Evolutionary conservation across 768 basidiomycete genomes (phyloP).

Genomic region (Phylloporus arenicola): DNA sequence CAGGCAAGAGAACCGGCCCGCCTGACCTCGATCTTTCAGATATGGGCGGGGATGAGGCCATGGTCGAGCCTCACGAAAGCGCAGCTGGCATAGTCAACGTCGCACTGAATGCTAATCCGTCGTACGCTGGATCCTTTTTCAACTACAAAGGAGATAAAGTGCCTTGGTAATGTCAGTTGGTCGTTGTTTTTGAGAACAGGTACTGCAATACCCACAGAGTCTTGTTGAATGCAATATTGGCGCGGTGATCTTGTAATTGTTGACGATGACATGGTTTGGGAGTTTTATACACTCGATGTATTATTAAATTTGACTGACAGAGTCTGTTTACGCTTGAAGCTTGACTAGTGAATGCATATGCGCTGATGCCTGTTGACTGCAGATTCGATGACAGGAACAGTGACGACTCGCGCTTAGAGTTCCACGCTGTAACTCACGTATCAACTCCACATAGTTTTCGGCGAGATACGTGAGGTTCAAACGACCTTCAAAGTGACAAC

Average conservation of each 20-base stretch:
- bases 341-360: not conserved
- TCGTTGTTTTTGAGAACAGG: not conserved
- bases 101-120: conserved; percentile 17
- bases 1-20: not conserved
- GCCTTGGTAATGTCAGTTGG: conserved; percentile 25
- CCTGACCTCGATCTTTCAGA: conserved; percentile 15
- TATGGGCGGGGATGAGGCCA: conserved; percentile 31
- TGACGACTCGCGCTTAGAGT: too few species aligned
- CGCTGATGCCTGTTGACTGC: not conserved
- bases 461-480: too few species aligned
- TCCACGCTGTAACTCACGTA: too few species aligned
- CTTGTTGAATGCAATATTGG: not conserved
- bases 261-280: not conserved
- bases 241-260: not conserved
- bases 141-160: conserved; percentile 27
- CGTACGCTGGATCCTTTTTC: conserved; percentile 30
- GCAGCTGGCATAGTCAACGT: conserved; percentile 26
- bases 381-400: not conserved
- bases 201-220: not conserved
- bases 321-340: not conserved
- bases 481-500: too few species aligned
- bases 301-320: not conserved
- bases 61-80: conserved; percentile 28
- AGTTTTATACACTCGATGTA: not conserved
- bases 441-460: too few species aligned